Base-by-base conservation (phyloP, 176 grass and related monocot species). In the Oryza coarctata region DNA sequence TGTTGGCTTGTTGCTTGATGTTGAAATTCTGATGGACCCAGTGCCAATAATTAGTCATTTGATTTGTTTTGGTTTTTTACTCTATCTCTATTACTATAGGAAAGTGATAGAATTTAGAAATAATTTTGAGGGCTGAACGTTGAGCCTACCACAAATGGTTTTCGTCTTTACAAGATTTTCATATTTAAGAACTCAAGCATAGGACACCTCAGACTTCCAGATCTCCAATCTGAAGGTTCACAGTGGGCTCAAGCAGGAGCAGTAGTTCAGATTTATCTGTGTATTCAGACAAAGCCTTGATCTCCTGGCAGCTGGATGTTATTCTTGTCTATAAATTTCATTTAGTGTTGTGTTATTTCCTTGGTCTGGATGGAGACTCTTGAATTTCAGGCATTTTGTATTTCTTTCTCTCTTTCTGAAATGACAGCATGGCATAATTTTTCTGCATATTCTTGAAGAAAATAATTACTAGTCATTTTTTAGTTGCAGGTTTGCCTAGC, bases 391-490 rank as follows among this genome's bases (percentile, higher is more conserved):
- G 15, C 5, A 55, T 55, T 55, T 55, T n/a, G 50, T 55, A 55
- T 55, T 55, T 55, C 18, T 20, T 55, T 58, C 22, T 58, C 52
- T 58, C 52, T 17, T 52, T 52, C 17, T 20, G 49, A 45, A 45
- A 45, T 52, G 49, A 52, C 6, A 0, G 17, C 14, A 52, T 23
- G 22, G 1, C 20, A n/a, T 7, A n/a, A 0, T 23, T 23, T 23
- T 58, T 23, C 20, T 58, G 18, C 52, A 58, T 58, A 58, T 58
- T 58, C 18, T 58, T 58, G 22, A 58, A 9, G 52, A 58, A 58
- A 33, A 85, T 29, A 85, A 70, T 70, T 80, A 39, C 47, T 68
- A 26, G 49, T 52, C 6, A 41, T 79, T 34, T 67, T 38, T 83
- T 15, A 28, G 27, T 70, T 73, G 28, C 52, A 87, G 33, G 78